These are phyloP conservation scores for Penicillium mononematosum DNA, from an alignment of 495 filamentous ascomycete species.

Conservation along the genomic window DNA sequence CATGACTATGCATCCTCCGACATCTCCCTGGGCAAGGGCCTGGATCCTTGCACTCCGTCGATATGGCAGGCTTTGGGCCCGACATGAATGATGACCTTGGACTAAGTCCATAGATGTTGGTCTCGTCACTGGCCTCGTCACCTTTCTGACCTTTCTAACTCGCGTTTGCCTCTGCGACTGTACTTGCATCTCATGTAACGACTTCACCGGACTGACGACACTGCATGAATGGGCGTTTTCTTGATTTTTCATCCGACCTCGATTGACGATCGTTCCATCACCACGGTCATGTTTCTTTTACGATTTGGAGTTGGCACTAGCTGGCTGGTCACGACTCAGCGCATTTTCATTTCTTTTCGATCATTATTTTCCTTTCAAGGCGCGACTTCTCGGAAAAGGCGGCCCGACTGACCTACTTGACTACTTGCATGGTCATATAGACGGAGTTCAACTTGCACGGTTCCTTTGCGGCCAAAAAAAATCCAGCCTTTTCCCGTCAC, in stretches of 20 bases:
- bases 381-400: constrained; percentile 12
- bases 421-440: constrained; percentile 13
- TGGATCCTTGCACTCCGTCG: constrained; percentile 48
- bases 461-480: constrained; percentile 18
- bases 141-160: constrained; percentile 9
- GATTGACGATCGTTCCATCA: constrained; percentile 27
- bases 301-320: constrained; percentile 37
- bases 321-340: constrained; percentile 41
- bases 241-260: constrained; percentile 27
- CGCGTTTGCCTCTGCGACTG: constrained; percentile 27
- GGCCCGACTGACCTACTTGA: constrained; percentile 1
- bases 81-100: constrained; percentile 44
- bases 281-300: constrained; percentile 32
- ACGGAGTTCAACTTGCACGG: constrained; percentile 15
- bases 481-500: constrained; percentile 10
- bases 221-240: constrained; percentile 50
- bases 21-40: constrained; percentile 46
- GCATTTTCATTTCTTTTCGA: constrained; percentile 19
- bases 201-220: constrained; percentile 47
- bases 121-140: constrained; percentile 7
- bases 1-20: constrained; percentile 53
- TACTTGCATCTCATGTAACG: constrained; percentile 46
- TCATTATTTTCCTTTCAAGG: constrained; percentile 14
- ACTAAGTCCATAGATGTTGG: constrained; percentile 39
- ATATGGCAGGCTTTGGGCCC: constrained; percentile 50